Evolutionary conservation across 2,329 filamentous ascomycete species (phyloP).

Genomic region (Sclerotinia borealis): DNA sequence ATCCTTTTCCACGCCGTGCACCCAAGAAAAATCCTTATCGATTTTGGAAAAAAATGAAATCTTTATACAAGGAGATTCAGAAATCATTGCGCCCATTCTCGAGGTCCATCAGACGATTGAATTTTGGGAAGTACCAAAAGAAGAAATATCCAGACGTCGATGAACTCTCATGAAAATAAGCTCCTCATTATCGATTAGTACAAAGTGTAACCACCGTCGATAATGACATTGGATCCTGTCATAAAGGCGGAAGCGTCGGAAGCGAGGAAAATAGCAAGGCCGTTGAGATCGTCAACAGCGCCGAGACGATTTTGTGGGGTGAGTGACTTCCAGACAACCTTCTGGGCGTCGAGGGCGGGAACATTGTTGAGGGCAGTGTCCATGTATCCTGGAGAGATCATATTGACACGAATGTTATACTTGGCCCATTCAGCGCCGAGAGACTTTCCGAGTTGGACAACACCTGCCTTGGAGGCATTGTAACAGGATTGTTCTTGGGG

Average conservation of each 20-base stretch:
- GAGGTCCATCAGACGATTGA: neutral
- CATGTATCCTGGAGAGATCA: conserved; percentile 78
- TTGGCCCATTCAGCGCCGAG: conserved; percentile 81
- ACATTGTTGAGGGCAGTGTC: conserved; percentile 77
- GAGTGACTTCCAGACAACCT: conserved; percentile 71
- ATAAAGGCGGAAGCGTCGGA: conserved; percentile 69
- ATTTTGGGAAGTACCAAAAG: neutral
- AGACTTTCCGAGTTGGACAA: conserved; percentile 72
- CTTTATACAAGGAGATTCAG: conserved; percentile 1
- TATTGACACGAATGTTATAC: conserved; percentile 75
- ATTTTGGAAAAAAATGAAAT: conserved; percentile 4
- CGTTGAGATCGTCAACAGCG: conserved; percentile 69
- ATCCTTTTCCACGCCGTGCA: neutral
- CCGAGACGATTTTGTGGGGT: conserved; percentile 71
- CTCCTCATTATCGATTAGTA: conserved; percentile 27
- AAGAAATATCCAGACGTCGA: conserved; percentile 4
- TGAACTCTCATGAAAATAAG: neutral
- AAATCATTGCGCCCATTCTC: neutral
- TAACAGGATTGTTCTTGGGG: conserved; percentile 79
- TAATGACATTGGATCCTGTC: conserved; percentile 61
- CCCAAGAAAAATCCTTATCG: conserved; percentile 1
- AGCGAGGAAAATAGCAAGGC: conserved; percentile 68
- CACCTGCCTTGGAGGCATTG: conserved; percentile 77
- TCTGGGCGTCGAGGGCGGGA: conserved; percentile 70
- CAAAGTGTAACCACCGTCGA: conserved; percentile 32